Evolutionary conservation across 768 basidiomycete genomes (phyloP), one percentile per base, ranked within the genome.

Genomic region (Pleurotus djamor): DNA sequence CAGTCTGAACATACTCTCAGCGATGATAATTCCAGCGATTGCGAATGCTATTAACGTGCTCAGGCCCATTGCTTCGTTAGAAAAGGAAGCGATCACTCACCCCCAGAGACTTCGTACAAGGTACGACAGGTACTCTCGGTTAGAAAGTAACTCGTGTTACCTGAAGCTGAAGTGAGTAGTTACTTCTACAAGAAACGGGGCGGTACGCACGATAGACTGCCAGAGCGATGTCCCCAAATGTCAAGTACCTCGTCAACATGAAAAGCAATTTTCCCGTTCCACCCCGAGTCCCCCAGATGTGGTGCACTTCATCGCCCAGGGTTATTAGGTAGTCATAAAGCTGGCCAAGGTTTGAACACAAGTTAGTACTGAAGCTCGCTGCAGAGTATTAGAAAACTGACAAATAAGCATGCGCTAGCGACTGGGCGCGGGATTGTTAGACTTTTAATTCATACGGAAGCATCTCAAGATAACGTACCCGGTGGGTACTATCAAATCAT

Each of bases 241-340:
- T 41, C 1, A 47, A 36, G 16, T 59, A 59, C 37, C 58, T 48
- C 14, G 58, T 50, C 4, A 59, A 48, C 8, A 59, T 14, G 17
- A 59, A 59, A 4, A 59, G 38, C 4, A 59, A 16, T 41, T 59
- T 59, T 10, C 58, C 58, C 10, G 48, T 21, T 14, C 58, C 41
- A 34, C 58, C 48, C 43, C 12, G 17, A 10, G 58, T 35, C 17
- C n/a, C 17, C 58, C 58, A 59, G 35, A 59, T 33, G 10, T 58
- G 34, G 33, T 36, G 45, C 10, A 36, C 21, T 21, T 57, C 52
- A 37, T 54, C 52, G 16, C 38, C 16, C 7, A 41, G 16, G 9
- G 52, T 43, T 33, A 61, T 60, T 21, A 48, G 33, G 32, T 58
- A 49, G 33, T 58, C 34, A 9, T 58, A 49, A n/a, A 36, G 44